phyloP scores from a whole-genome alignment of 2,329 filamentous ascomycete genomes.

The Trichoderma sp. region DNA sequence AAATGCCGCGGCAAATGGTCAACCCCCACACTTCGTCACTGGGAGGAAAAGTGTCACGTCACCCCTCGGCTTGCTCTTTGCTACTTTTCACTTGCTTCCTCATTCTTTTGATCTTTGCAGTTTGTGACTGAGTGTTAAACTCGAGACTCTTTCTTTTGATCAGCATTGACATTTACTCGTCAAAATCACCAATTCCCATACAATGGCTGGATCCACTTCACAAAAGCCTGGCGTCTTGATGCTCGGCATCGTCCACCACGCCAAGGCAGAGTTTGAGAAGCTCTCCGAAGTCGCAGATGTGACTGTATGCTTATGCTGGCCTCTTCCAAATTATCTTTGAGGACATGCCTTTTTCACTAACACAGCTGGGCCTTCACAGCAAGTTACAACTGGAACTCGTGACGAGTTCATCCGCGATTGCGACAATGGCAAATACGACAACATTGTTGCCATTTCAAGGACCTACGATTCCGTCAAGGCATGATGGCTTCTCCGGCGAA shows the following conservation, averaged over 20 bases:
- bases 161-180: not conserved
- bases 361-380: not conserved
- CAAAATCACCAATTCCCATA: not conserved
- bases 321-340: not conserved
- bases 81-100: not conserved
- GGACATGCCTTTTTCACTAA: not conserved
- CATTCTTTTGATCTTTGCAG: not conserved
- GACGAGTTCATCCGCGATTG: conserved; percentile 5
- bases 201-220: conserved; percentile 10
- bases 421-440: conserved; percentile 8
- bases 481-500: not conserved
- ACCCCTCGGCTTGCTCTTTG: not conserved
- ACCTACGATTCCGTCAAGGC: conserved; percentile 6
- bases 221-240: conserved; percentile 7
- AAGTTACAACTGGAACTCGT: not conserved
- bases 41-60: not conserved
- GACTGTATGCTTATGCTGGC: not conserved
- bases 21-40: not conserved
- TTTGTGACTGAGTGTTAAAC: not conserved
- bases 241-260: conserved; percentile 8
- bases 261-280: conserved; percentile 2
- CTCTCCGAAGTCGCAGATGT: not conserved
- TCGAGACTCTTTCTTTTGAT: not conserved
- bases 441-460: conserved; percentile 3
- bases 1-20: not conserved